Evolutionary conservation across 1,284 basidiomycete species (phyloP), one percentile per base, ranked within the genome.

Genomic region (Ganoderma lucidum): DNA sequence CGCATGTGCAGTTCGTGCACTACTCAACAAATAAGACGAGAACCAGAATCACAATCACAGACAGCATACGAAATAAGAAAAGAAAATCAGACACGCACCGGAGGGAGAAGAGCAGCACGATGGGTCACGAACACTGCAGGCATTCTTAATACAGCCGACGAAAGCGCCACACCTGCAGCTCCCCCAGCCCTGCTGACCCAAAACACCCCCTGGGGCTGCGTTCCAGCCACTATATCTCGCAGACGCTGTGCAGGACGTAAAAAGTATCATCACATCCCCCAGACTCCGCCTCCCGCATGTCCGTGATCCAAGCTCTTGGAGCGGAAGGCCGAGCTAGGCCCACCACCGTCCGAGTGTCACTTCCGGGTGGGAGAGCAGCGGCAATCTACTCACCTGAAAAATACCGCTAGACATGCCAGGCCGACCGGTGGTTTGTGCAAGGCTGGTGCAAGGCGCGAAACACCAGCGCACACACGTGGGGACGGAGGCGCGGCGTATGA

Each of bases 1-100:
- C 94, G 37, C 86, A 85, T 28, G 94, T 94, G 78, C 94, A 96
- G 77, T 95, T 94, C 2, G 93, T 94, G 80, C 94, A 96, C 88
- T 92, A 65, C 62, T 14, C 41, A 61, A 39, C 53, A 6, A 28
- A 28, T 42, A 39, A 2, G 17, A 42, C 42, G 23, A 61, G 59
- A 15, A 61, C 39, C 37, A 28, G 59, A 42, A 41, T 23, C 37
- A 23, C 23, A 23, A 23, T 23, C 23, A 42, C 39, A 61, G 23
- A 23, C 23, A 23, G 37, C 39, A 19, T 30, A 28, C 23, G 23
- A 30, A 61, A 61, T 23, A 41, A 41, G 23, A 15, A 17, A 39
- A 39, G 32, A 39, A 28, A 60, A 60, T 19, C 30, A 15, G 32
- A 41, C 58, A 60, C 39, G 59, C 37, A n/a, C 37, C 15, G 10